Base-by-base conservation (phyloP, 768 basidiomycete genomes). In the Tulasnella sp. region DNA sequence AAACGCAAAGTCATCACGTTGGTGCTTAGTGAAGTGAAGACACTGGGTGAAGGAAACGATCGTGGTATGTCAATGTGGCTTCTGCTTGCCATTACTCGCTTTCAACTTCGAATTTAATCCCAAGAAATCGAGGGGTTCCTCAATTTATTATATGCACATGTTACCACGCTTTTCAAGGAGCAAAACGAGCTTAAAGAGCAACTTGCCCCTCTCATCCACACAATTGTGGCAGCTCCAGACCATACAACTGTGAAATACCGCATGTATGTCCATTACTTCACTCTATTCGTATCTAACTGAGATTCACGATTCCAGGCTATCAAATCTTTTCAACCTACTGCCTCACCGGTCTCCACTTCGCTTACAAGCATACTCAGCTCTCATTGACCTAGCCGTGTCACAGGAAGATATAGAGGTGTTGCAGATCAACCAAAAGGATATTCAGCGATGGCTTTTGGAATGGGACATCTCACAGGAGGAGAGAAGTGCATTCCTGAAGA, bases 101-200 rank as follows among this genome's bases (percentile, higher is more conserved):
- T 31, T 35, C 25, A 27, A 20, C 49, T 31, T 24, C 25, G 45
- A 19, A 59, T 34, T 27, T 27, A 47, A 28, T 19, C 37, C 41
- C 20, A 62, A 84, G 82, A 90, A 67, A 78, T 79, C 56, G 85
- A 89, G 67, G 87, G 87, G 16, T 89, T 88, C 65, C 89, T 87
- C 72, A 88, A 88, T 64, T 72, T 89, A 29, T 62, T 89, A 37
- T 81, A 76, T 59, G 74, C 85, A 2, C 83, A 88, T 66, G 61
- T 87, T 33, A 72, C 83, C 56, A 64, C 72, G 8, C 66, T 83
- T 22, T 80, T 76, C 5, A 54, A 66, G 41, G 72, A 76, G 50
- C 72, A 77, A 4, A 62, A 74, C 15, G 77, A 81, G 63, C 70
- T 69, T n/a, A 75, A 68, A 59, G 63, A 70, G 46, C 72, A 73